Conservation (phyloP, 768 basidiomycete genomes). For the Leucosporidium creatinivorum region DNA sequence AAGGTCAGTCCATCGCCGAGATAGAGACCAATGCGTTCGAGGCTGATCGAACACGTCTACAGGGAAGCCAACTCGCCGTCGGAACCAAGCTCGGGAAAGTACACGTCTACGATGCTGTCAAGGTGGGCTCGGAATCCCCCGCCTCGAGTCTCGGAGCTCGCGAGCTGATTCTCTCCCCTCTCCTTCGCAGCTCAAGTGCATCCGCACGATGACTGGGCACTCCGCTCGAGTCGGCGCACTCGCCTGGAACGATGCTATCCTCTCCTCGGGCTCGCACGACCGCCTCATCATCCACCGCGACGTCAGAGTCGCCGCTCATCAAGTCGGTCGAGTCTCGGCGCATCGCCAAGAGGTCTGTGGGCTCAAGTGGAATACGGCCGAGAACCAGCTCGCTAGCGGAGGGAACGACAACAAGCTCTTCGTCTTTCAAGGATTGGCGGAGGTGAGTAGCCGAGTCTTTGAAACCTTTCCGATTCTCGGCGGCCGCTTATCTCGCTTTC, state of each 20-base stretch:
- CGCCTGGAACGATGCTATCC: conserved; percentile 82
- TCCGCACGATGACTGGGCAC: conserved; percentile 82
- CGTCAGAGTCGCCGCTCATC: conserved; percentile 62
- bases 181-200: conserved; percentile 27
- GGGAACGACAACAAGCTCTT: conserved; percentile 99
- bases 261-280: conserved; percentile 87
- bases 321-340: conserved; percentile 55
- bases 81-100: conserved; percentile 80
- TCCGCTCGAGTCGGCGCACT: conserved; percentile 82
- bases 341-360: conserved; percentile 89
- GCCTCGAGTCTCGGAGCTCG: too few relatives aligned
- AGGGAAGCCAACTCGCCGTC: conserved; percentile 80
- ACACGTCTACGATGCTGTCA: conserved; percentile 55
- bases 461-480: too few relatives aligned
- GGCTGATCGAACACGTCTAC: not conserved
- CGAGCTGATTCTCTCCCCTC: too few relatives aligned
- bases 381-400: conserved; percentile 70
- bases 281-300: conserved; percentile 86
- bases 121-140: conserved; percentile 49
- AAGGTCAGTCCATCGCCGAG: conserved; percentile 44
- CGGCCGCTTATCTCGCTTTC: too few relatives aligned
- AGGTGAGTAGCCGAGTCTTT: too few relatives aligned
- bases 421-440: conserved; percentile 64
- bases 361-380: conserved; percentile 70
- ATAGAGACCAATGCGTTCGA: not conserved